These are phyloP conservation scores for Candida peoriensis DNA, from an alignment of 805 yeast species.

Conservation along the genomic window DNA sequence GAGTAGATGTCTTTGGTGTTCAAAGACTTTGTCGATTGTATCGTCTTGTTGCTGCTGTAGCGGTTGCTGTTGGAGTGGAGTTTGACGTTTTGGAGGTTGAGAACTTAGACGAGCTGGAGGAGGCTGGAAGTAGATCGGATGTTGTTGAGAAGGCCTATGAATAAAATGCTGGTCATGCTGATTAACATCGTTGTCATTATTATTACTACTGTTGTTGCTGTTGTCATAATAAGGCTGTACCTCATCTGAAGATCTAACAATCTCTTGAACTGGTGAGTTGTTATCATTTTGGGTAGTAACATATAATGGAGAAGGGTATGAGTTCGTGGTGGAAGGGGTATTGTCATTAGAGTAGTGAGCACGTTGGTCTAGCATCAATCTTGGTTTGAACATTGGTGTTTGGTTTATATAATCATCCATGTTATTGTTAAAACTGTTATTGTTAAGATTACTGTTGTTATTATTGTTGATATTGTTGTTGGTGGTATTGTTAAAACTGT, in stretches of 20 bases:
- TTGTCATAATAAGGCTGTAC: too few relatives aligned
- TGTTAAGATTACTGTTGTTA: neutral
- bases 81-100: too few relatives aligned
- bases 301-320: conserved; percentile 1
- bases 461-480: neutral
- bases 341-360: conserved; percentile 13
- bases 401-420: conserved; percentile 4
- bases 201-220: too few relatives aligned
- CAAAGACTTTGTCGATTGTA: too few relatives aligned
- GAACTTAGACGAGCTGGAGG: too few relatives aligned
- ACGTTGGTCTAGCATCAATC: conserved; percentile 17
- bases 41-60: too few relatives aligned
- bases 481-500: neutral
- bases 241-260: conserved; percentile 14
- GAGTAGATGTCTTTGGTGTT: too few relatives aligned
- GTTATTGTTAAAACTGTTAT: conserved; percentile 1
- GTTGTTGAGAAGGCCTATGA: too few relatives aligned
- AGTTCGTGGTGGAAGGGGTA: neutral
- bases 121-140: too few relatives aligned
- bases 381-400: conserved; percentile 9
- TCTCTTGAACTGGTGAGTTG: conserved; percentile 21
- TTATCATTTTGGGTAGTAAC: conserved; percentile 3
- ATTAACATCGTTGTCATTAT: too few relatives aligned
- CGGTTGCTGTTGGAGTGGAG: too few relatives aligned
- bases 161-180: too few relatives aligned